Evolutionary conservation across 345 rosid genomes (phyloP).

Genomic region (Chamaenerion angustifolium): DNA sequence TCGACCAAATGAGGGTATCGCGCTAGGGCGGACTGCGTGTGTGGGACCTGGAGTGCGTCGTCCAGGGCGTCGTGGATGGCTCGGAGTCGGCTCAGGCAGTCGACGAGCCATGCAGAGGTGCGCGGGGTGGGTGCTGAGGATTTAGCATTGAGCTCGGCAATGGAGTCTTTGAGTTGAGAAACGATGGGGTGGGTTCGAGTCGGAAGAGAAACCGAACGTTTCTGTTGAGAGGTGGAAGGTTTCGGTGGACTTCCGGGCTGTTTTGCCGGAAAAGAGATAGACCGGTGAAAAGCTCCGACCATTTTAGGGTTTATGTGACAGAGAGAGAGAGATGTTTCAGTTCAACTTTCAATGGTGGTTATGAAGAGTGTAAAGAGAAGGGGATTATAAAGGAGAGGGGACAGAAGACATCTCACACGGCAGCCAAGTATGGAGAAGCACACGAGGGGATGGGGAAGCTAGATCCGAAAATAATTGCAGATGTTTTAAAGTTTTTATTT

Average conservation of each 20-base stretch:
- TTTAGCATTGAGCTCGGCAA: conserved; percentile 20
- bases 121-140: conserved; percentile 6
- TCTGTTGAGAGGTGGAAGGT: conserved; percentile 28
- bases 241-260: conserved; percentile 21
- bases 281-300: conserved; percentile 14
- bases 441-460: conserved; percentile 9
- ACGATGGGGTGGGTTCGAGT: conserved; percentile 44
- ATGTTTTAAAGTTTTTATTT: too few species aligned
- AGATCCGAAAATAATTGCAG: conserved; percentile 15
- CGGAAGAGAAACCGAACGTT: conserved; percentile 48
- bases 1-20: conserved; percentile 27
- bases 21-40: conserved; percentile 30
- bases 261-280: conserved; percentile 45
- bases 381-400: background rate
- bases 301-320: too few species aligned
- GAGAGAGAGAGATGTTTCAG: background rate
- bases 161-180: conserved; percentile 27
- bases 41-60: conserved; percentile 47
- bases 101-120: conserved; percentile 27
- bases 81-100: conserved; percentile 25
- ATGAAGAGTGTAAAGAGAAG: background rate
- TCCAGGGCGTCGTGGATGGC: conserved; percentile 27
- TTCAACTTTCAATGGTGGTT: too few species aligned
- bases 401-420: conserved; percentile 2
- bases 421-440: conserved; percentile 1